These are phyloP conservation scores for Ciborinia camelliae DNA, from an alignment of 2,329 filamentous ascomycete species.

Conservation along the genomic window DNA sequence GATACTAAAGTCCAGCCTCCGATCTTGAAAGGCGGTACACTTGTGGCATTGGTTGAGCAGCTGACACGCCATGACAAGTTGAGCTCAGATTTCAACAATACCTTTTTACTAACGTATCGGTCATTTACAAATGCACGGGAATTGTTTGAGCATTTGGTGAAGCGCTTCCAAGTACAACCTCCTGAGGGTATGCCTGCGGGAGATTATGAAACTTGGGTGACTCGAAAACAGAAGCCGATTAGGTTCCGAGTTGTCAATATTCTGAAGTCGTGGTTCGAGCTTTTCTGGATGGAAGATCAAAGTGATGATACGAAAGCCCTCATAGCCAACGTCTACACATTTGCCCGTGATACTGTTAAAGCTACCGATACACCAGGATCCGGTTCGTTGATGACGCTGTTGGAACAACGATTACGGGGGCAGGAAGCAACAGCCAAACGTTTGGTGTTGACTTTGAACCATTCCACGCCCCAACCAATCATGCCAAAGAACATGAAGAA, in stretches of 20 bases:
- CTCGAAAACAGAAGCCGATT: conserved; percentile 93
- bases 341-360: conserved; percentile 88
- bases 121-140: conserved; percentile 91
- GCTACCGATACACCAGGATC: conserved; percentile 91
- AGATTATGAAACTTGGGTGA: conserved; percentile 84
- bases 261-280: conserved; percentile 96
- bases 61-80: conserved; percentile 93
- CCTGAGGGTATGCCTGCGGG: conserved; percentile 71
- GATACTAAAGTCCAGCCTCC: conserved; percentile 76
- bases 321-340: conserved; percentile 83
- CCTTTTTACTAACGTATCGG: conserved; percentile 92
- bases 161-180: conserved; percentile 88
- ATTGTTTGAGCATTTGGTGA: conserved; percentile 87
- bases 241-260: conserved; percentile 97
- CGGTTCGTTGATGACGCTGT: conserved; percentile 74
- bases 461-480: conserved; percentile 80
- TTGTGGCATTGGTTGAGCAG: conserved; percentile 88
- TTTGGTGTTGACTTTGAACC: conserved; percentile 80
- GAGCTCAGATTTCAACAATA: conserved; percentile 94
- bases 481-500: conserved; percentile 99
- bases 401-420: conserved; percentile 84
- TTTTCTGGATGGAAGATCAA: conserved; percentile 96
- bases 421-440: conserved; percentile 84
- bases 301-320: conserved; percentile 80
- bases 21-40: conserved; percentile 81